Percentiles rank a stretch among this genome's conserved stretches.
Evolutionary conservation across 2,329 filamentous ascomycete genomes (phyloP).

Genomic region (Claviceps fusiformis): DNA sequence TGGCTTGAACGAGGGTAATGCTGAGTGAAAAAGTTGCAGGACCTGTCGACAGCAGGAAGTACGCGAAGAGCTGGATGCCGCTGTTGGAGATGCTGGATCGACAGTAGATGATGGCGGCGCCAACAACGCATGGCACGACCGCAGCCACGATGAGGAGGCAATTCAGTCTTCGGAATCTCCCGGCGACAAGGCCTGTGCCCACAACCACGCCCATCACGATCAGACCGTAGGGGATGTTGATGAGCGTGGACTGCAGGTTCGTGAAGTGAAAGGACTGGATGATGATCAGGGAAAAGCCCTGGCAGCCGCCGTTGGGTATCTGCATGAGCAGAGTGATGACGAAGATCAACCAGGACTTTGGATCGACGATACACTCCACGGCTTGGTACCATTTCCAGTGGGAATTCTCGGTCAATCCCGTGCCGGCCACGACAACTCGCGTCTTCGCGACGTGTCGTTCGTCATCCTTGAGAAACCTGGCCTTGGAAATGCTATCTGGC

Average conservation of each 20-base stretch:
- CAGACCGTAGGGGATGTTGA: constrained; percentile 46
- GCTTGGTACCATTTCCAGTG: constrained; percentile 37
- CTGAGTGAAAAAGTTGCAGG: constrained; percentile 40
- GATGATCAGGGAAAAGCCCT: constrained; percentile 45
- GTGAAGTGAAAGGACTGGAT: constrained; percentile 43
- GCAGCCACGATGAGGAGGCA: constrained; percentile 37
- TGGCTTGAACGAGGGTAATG: constrained; percentile 40
- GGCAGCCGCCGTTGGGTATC: constrained; percentile 49
- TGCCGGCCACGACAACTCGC: constrained; percentile 35
- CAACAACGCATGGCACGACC: constrained; percentile 36
- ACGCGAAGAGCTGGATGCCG: constrained; percentile 38
- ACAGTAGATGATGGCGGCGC: constrained; percentile 38
- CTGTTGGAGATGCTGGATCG: constrained; percentile 24
- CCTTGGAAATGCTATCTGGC: constrained; percentile 39
- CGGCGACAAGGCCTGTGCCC: constrained; percentile 35
- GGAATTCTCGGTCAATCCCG: constrained; percentile 34
- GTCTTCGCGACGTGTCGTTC: constrained; percentile 35
- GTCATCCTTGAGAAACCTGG: constrained; percentile 40
- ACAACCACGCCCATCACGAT: constrained; percentile 34
- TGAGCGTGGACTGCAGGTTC: constrained; percentile 37
- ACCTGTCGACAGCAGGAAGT: constrained; percentile 42
- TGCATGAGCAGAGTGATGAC: constrained; percentile 37
- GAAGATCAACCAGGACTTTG: constrained; percentile 47
- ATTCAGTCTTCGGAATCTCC: constrained; percentile 35
- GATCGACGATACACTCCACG: constrained; percentile 39